Percentiles rank a stretch among this genome's conserved stretches.
Conservation (phyloP, 108 stramenopile species). For the Mediolabrus comicus region DNA sequence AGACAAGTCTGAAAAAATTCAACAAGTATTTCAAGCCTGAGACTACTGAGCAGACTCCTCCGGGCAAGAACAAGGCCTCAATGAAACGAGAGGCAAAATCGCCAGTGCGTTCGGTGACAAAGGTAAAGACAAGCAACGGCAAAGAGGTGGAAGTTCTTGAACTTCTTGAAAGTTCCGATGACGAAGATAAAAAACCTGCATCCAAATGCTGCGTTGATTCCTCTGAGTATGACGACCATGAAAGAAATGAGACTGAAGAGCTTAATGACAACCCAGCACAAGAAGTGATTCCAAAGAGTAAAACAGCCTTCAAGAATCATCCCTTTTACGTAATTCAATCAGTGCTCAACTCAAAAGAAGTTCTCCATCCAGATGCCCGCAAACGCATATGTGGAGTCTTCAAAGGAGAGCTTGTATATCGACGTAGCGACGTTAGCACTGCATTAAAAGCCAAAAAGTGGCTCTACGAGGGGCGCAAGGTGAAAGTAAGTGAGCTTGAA, state of each 20-base stretch:
- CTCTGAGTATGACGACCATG: conserved; percentile 20
- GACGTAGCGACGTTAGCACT: conserved; percentile 68
- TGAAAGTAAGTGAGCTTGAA: conserved; percentile 55
- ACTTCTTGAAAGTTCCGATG: conserved; percentile 31
- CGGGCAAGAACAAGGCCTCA: background rate
- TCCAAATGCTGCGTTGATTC: background rate
- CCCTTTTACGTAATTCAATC: conserved; percentile 75
- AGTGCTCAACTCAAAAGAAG: conserved; percentile 63
- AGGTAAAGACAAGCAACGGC: conserved; percentile 20
- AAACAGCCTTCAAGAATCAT: conserved; percentile 72
- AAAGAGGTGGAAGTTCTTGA: conserved; percentile 47
- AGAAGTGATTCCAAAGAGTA: conserved; percentile 82
- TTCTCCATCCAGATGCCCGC: conserved; percentile 73
- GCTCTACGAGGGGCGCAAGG: conserved; percentile 80
- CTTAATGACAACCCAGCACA: conserved; percentile 31
- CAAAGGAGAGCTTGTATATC: conserved; percentile 81
- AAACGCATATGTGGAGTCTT: conserved; percentile 79
- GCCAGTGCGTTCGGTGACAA: conserved; percentile 16
- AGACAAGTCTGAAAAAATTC: conserved; percentile 14
- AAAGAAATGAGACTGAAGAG: conserved; percentile 56
- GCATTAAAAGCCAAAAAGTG: conserved; percentile 69
- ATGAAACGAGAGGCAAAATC: conserved; percentile 7
- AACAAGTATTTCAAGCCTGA: conserved; percentile 8
- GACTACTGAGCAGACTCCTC: background rate
- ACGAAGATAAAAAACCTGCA: conserved; percentile 20